phyloP scores from a whole-genome alignment of 805 yeast species.

The Metschnikowia vanudenii region DNA sequence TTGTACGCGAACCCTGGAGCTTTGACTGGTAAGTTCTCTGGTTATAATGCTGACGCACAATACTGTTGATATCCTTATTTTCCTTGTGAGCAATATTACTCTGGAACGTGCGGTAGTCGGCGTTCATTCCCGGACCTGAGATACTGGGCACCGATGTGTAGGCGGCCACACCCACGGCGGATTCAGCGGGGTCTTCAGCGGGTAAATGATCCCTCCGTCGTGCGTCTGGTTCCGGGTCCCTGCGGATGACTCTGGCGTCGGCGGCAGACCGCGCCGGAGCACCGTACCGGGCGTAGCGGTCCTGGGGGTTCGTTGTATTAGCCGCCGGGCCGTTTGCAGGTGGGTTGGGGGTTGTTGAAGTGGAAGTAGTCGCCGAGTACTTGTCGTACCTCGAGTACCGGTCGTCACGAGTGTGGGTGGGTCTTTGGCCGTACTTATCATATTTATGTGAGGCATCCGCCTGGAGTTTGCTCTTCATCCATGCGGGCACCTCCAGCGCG shows the following conservation, averaged over 20 bases:
- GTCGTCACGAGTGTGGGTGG: conserved; percentile 11
- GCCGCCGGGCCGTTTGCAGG: too few species aligned
- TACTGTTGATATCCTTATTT: conserved; percentile 51
- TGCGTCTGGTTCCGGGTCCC: conserved; percentile 19
- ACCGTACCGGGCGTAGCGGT: conserved; percentile 20
- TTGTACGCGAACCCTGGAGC: conserved; percentile 55
- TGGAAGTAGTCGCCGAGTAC: neutral
- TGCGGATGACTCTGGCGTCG: conserved; percentile 17
- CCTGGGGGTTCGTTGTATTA: conserved; percentile 2
- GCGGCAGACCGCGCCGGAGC: conserved; percentile 10
- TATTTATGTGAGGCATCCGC: conserved; percentile 30
- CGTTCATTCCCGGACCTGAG: conserved; percentile 18
- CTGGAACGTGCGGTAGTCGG: conserved; percentile 38
- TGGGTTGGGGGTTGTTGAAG: too few species aligned
- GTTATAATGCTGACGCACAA: conserved; percentile 83
- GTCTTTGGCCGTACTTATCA: conserved; percentile 36
- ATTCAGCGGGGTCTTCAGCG: conserved; percentile 8
- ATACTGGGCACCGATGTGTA: conserved; percentile 19
- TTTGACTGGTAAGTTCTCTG: conserved; percentile 72
- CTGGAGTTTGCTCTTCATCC: conserved; percentile 33
- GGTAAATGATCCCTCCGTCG: conserved; percentile 10
- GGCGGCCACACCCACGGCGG: conserved; percentile 15
- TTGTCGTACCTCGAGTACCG: conserved; percentile 15
- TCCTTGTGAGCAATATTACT: conserved; percentile 35
- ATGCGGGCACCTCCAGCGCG: conserved; percentile 33